phyloP scores from a whole-genome alignment of 192 early-diverging fungal species.

The Coemansia sp. region DNA sequence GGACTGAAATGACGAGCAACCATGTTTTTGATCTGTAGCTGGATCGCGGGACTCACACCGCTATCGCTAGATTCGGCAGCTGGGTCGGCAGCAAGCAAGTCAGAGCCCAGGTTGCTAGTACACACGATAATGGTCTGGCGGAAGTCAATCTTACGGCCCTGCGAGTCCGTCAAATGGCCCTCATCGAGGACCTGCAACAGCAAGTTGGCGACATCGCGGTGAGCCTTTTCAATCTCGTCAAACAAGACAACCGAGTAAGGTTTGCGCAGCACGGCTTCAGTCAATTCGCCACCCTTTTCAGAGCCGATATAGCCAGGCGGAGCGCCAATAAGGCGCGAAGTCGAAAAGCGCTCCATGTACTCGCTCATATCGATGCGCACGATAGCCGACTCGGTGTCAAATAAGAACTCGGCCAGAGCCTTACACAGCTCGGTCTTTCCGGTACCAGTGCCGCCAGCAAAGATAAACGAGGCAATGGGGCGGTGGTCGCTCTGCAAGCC shows the following conservation, averaged over 20 bases:
- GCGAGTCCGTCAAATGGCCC: conserved; percentile 76
- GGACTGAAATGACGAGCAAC: conserved; percentile 77
- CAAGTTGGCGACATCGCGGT: conserved; percentile 88
- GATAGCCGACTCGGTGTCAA: conserved; percentile 72
- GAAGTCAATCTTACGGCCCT: conserved; percentile 78
- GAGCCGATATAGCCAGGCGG: conserved; percentile 83
- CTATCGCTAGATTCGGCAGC: conserved; percentile 43
- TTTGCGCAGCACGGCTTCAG: conserved; percentile 78
- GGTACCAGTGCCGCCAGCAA: conserved; percentile 83
- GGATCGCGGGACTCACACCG: conserved; percentile 54
- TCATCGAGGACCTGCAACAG: conserved; percentile 92
- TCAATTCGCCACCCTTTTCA: conserved; percentile 76
- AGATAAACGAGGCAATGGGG: conserved; percentile 79
- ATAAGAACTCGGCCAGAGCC: conserved; percentile 74
- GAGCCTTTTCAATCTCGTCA: conserved; percentile 86
- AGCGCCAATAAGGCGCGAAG: conserved; percentile 74
- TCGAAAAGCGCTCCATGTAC: conserved; percentile 73
- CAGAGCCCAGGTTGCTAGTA: conserved; percentile 78
- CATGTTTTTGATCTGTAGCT: conserved; percentile 66
- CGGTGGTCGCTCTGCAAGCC: conserved; percentile 73
- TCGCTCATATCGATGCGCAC: conserved; percentile 83
- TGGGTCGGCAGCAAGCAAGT: conserved; percentile 61
- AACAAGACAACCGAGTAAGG: conserved; percentile 77
- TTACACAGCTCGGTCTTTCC: conserved; percentile 84
- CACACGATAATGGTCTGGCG: conserved; percentile 82